Conservation (phyloP, 2,329 filamentous ascomycete species). For the Penicillium olsonii region DNA sequence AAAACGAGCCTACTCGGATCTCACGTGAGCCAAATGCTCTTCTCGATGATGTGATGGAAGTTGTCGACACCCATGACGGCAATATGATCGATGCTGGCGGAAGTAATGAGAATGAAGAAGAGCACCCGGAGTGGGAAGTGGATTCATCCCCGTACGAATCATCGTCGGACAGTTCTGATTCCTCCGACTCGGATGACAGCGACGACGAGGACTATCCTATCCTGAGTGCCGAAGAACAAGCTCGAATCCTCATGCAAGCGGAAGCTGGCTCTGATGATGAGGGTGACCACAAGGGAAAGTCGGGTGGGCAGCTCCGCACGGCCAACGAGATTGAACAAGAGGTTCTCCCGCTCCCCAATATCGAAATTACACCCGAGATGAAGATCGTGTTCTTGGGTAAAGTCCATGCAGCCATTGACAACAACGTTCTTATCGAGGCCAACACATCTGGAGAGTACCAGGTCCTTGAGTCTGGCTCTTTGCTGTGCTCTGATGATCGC, state of each 20-base stretch:
- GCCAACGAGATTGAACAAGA: slow-evolving; percentile 75
- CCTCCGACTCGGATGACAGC: slow-evolving; percentile 62
- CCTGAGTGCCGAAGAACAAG: slow-evolving; percentile 78
- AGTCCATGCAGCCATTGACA: slow-evolving; percentile 77
- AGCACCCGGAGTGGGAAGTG: slow-evolving; percentile 78
- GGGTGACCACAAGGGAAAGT: slow-evolving; percentile 54
- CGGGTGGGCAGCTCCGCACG: slow-evolving; percentile 64
- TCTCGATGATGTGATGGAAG: slow-evolving; percentile 29
- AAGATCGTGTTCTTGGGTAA: slow-evolving; percentile 73
- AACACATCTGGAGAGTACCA: slow-evolving; percentile 77
- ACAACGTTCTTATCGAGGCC: slow-evolving; percentile 75
- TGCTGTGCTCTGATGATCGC: slow-evolving; percentile 76
- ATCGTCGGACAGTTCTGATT: slow-evolving; percentile 60
- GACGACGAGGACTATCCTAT: slow-evolving; percentile 65
- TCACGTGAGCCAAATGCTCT: neutral
- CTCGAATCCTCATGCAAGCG: slow-evolving; percentile 79
- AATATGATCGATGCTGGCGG: slow-evolving; percentile 8
- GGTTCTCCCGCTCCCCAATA: slow-evolving; percentile 70
- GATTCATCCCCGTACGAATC: slow-evolving; percentile 77
- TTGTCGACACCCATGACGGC: slow-evolving; percentile 19
- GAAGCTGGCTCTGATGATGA: slow-evolving; percentile 81
- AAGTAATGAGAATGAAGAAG: slow-evolving; percentile 35
- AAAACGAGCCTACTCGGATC: neutral
- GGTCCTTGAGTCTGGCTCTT: slow-evolving; percentile 80
- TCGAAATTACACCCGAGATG: slow-evolving; percentile 76